Percentiles rank a stretch among this genome's conserved stretches.
phyloP scores from a whole-genome alignment of 495 filamentous ascomycete genomes.

The Aspergillus funiculosus region DNA sequence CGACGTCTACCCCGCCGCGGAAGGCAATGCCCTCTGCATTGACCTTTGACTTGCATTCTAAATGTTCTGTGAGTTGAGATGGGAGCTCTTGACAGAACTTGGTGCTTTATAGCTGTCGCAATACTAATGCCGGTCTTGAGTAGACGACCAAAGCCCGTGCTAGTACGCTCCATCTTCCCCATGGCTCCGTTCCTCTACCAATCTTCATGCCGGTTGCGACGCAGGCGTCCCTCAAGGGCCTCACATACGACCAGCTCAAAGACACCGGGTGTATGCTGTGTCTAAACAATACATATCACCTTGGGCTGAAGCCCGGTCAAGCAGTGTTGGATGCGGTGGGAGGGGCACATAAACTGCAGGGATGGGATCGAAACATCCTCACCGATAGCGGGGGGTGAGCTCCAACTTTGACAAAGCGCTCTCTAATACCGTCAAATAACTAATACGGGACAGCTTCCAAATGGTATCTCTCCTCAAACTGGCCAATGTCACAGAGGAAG shows the following conservation, averaged over 20 bases:
- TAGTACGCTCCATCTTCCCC: slow-evolving; percentile 81
- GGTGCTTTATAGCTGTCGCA: no score
- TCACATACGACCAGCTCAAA: slow-evolving; percentile 88
- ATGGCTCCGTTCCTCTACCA: slow-evolving; percentile 83
- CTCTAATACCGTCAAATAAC: background rate
- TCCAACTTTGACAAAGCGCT: background rate
- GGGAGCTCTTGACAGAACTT: no score
- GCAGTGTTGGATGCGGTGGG: slow-evolving; percentile 78
- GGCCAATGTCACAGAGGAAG: slow-evolving; percentile 89
- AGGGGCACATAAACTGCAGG: slow-evolving; percentile 88
- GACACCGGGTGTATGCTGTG: slow-evolving; percentile 84
- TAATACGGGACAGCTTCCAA: slow-evolving; percentile 64
- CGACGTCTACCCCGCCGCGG: slow-evolving; percentile 27
- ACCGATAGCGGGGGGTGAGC: slow-evolving; percentile 96
- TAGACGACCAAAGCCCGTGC: slow-evolving; percentile 94
- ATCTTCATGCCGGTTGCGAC: slow-evolving; percentile 99
- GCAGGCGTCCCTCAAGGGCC: slow-evolving; percentile 91
- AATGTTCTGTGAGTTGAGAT: slow-evolving; percentile 67
- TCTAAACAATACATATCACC: slow-evolving; percentile 95
- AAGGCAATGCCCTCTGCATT: slow-evolving; percentile 66
- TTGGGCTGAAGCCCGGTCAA: slow-evolving; percentile 91
- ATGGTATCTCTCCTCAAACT: slow-evolving; percentile 97
- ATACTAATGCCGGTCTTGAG: background rate
- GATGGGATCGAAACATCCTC: slow-evolving; percentile 91
- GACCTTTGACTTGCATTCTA: slow-evolving; percentile 72